Percentiles rank a stretch among this genome's conserved stretches.
Evolutionary conservation across 1,139 yeast genomes (phyloP).

Genomic region (Kodamaea sp.): DNA sequence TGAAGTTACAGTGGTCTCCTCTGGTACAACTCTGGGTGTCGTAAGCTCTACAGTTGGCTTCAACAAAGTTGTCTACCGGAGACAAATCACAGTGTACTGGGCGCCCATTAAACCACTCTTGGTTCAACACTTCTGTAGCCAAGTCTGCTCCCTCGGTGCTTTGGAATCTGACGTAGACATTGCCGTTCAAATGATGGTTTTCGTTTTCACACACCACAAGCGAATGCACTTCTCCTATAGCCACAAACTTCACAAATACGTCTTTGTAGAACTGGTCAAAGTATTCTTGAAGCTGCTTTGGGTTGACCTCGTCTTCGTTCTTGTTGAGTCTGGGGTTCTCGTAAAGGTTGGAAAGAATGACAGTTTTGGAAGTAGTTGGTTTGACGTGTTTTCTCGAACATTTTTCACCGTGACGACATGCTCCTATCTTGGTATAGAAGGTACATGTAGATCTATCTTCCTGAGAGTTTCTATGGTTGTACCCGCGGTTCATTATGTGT

Average conservation of each 20-base stretch:
- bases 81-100: slow-evolving; percentile 84
- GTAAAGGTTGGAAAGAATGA: slow-evolving; percentile 68
- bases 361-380: slow-evolving; percentile 68
- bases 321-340: slow-evolving; percentile 59
- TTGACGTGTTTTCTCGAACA: slow-evolving; percentile 77
- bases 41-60: slow-evolving; percentile 75
- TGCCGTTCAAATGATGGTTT: slow-evolving; percentile 79
- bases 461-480: slow-evolving; percentile 2
- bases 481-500: slow-evolving; percentile 10
- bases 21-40: slow-evolving; percentile 66
- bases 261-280: slow-evolving; percentile 76
- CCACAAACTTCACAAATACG: slow-evolving; percentile 65
- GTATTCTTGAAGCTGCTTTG: slow-evolving; percentile 47
- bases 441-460: slow-evolving; percentile 35
- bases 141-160: slow-evolving; percentile 57
- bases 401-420: slow-evolving; percentile 90
- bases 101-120: slow-evolving; percentile 77
- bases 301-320: slow-evolving; percentile 27
- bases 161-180: slow-evolving; percentile 70
- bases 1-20: slow-evolving; percentile 83
- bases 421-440: slow-evolving; percentile 84
- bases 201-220: slow-evolving; percentile 81
- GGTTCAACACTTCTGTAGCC: slow-evolving; percentile 64
- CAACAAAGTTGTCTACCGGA: slow-evolving; percentile 71
- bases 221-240: slow-evolving; percentile 63